Conservation (phyloP, 169 alveolate species). For the Cryptosporidium sp. region DNA sequence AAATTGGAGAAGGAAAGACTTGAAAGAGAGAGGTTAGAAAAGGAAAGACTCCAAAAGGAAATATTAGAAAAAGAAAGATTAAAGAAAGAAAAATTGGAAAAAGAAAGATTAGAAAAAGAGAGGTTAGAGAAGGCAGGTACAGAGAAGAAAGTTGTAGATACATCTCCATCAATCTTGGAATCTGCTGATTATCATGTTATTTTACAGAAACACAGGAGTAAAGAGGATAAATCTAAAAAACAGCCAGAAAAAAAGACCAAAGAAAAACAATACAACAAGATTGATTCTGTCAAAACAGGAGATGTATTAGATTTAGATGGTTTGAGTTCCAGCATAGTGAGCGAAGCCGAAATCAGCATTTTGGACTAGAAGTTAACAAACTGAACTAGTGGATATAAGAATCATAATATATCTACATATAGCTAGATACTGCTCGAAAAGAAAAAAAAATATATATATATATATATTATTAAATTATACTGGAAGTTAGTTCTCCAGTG, state of each 20-base stretch:
- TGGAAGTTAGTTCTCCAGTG: constrained; percentile 8
- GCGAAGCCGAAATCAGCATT: not conserved
- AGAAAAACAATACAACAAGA: not conserved
- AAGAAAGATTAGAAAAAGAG: not conserved
- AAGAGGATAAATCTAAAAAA: not conserved
- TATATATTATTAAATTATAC: not conserved
- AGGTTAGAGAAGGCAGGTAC: not conserved
- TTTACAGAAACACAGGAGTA: not conserved
- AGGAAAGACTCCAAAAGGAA: not conserved
- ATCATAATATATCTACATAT: not conserved
- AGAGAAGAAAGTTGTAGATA: not conserved
- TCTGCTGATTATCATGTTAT: not conserved
- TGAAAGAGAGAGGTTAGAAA: not conserved
- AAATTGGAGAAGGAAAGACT: not conserved
- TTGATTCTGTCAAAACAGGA: not conserved
- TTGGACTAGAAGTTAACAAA: not conserved
- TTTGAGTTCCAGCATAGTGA: constrained; percentile 45
- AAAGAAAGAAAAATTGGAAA: not conserved
- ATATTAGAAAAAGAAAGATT: not conserved
- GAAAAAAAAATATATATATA: not conserved
- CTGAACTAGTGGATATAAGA: constrained; percentile 2
- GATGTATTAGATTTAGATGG: not conserved
- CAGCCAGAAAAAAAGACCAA: not conserved
- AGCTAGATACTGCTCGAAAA: constrained; percentile 1
- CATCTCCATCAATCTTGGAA: not conserved